phyloP scores from a whole-genome alignment of 768 basidiomycete species.

The Macrolepiota albuminosa region DNA sequence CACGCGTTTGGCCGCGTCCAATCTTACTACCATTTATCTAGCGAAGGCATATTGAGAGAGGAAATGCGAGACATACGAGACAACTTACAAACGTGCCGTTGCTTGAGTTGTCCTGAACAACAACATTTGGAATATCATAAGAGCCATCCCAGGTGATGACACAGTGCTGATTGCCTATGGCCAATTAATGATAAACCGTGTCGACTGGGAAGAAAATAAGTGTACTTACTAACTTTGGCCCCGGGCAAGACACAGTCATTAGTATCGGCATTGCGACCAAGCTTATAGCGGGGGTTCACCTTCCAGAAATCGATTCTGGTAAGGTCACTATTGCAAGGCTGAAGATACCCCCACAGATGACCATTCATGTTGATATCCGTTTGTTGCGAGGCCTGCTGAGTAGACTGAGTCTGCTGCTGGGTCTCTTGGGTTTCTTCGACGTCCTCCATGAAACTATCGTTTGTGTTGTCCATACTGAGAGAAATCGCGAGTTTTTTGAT shows the following conservation, averaged over 20 bases:
- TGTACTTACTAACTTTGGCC: constrained; percentile 66
- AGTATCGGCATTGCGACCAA: constrained; percentile 49
- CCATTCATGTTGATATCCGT: constrained; percentile 24
- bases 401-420: constrained; percentile 40
- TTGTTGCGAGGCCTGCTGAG: constrained; percentile 40
- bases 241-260: constrained; percentile 60
- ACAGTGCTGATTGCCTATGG: constrained; percentile 55
- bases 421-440: constrained; percentile 26
- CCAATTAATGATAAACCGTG: constrained; percentile 1
- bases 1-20: constrained; percentile 45
- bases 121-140: constrained; percentile 37
- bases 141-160: constrained; percentile 55
- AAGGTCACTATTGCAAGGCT: constrained; percentile 52
- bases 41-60: neutral
- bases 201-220: neutral
- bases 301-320: constrained; percentile 62
- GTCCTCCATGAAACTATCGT: constrained; percentile 14
- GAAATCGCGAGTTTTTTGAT: neutral
- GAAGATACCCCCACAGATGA: constrained; percentile 69
- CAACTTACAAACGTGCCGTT: constrained; percentile 69
- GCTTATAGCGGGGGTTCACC: constrained; percentile 37
- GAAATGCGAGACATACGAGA: neutral
- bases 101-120: constrained; percentile 54
- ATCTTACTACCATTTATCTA: constrained; percentile 70
- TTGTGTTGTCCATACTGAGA: constrained; percentile 13